Base-by-base conservation (phyloP, 2,329 filamentous ascomycete genomes). In the Fusarium mangiferae region DNA sequence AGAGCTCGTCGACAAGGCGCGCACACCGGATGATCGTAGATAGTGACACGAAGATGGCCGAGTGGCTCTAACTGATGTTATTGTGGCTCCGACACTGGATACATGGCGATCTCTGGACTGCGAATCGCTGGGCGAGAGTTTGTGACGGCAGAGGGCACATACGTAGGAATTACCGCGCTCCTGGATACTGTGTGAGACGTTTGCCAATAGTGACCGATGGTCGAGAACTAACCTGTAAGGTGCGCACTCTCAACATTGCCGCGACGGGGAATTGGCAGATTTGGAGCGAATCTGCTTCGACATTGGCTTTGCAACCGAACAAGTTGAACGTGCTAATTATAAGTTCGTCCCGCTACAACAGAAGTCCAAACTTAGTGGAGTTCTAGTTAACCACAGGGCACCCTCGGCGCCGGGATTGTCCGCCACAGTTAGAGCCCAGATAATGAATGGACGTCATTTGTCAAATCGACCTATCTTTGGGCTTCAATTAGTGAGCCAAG, bases 211-310 rank as follows among this genome's bases (percentile, higher is more conserved):
- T 28, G 36, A 33, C 15, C n/a, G 9, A 28, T 38, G 41, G 38
- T 33, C 17, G 46, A 56, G 48, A 35, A 66, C 80, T 68, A 72
- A 85, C 85, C 81, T 82, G 82, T 77, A 81, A 83, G 76, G 80
- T 68, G 71, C 81, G 81, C 74, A 81, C 81, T 80, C 84, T 84
- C 69, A 87, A 83, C 85, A 87, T 87, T 72, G 75, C 81, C 76
- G 74, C 68, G 64, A 66, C 52, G 57, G 74, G 68, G 59, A 54
- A 69, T 75, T 76, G 68, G 44, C 63, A 70, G 66, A 70, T 64
- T 57, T 64, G 57, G 33, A 74, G 54, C 54, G 61, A 70, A 67
- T 66, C 55, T 72, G 59, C 67, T 56, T 71, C 58, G 64, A 74
- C 76, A 77, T 78, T 75, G 67, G 67, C 44, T 65, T 72, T 72